Percentiles rank a stretch among this genome's conserved stretches.
Evolutionary conservation across 2,329 filamentous ascomycete species (phyloP).

Genomic region (Arachnopeziza araneosa): DNA sequence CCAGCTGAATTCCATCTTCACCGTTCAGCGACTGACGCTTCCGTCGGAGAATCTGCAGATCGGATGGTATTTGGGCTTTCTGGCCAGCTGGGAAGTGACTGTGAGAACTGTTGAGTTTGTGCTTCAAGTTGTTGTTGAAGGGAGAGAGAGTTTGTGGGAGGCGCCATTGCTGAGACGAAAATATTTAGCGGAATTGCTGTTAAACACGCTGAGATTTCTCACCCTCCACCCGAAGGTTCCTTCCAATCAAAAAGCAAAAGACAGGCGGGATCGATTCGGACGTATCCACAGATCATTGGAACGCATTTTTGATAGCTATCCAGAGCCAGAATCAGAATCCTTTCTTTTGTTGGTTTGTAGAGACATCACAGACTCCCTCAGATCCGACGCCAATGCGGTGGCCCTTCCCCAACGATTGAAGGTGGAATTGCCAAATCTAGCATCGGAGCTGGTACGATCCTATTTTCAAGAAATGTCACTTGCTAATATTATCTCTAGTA

Average conservation of each 20-base stretch:
- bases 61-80: constrained; percentile 34
- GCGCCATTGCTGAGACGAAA: constrained; percentile 30
- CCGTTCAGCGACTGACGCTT: constrained; percentile 36
- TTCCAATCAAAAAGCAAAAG: constrained; percentile 30
- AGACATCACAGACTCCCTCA: constrained; percentile 33
- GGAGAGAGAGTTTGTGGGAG: constrained; percentile 31
- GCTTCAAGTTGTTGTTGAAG: constrained; percentile 33
- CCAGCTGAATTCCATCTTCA: constrained; percentile 37
- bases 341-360: constrained; percentile 36
- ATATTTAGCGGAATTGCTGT: constrained; percentile 35
- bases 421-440: constrained; percentile 33
- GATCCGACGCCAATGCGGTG: constrained; percentile 32
- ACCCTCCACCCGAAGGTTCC: constrained; percentile 35
- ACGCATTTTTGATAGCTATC: constrained; percentile 36
- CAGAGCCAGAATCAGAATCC: constrained; percentile 30
- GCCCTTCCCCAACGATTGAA: constrained; percentile 31
- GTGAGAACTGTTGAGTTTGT: constrained; percentile 35
- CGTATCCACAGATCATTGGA: constrained; percentile 35
- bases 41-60: constrained; percentile 32
- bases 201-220: constrained; percentile 35
- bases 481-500: constrained; percentile 25
- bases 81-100: constrained; percentile 38
- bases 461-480: neutral
- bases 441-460: constrained; percentile 33
- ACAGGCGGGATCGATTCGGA: constrained; percentile 35